A percentile compares a stretch with the other conserved stretches of the same genome.
Evolutionary conservation across 2,329 filamentous ascomycete genomes (phyloP).

Genomic region (Truncatella angustata): DNA sequence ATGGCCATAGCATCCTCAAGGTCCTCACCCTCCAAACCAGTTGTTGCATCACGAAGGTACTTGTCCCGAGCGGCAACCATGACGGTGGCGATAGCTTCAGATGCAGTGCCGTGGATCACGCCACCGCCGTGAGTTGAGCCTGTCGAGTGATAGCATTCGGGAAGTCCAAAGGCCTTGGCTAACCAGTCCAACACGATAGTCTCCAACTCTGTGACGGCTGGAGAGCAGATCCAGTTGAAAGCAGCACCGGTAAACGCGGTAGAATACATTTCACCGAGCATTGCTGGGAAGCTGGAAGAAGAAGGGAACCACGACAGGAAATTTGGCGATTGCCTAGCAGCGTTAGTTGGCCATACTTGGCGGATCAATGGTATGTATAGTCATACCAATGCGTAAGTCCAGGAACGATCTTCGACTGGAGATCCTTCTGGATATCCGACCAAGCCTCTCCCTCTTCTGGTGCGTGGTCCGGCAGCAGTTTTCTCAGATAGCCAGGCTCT

Average conservation of each 20-base stretch:
- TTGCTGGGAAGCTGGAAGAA: constrained; percentile 75
- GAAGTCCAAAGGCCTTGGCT: constrained; percentile 71
- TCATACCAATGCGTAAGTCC: constrained; percentile 82
- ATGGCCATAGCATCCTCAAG: constrained; percentile 69
- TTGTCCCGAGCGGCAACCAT: constrained; percentile 86
- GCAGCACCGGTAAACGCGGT: constrained; percentile 85
- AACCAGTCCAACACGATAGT: constrained; percentile 93
- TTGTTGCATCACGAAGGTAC: constrained; percentile 62
- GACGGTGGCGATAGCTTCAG: constrained; percentile 81
- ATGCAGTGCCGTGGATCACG: constrained; percentile 91
- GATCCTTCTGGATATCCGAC: constrained; percentile 76
- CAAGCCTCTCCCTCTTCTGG: constrained; percentile 71
- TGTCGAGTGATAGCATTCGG: constrained; percentile 70
- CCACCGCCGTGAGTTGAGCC: constrained; percentile 74
- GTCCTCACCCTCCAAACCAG: constrained; percentile 44
- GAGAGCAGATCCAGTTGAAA: constrained; percentile 97
- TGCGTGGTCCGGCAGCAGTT: constrained; percentile 67
- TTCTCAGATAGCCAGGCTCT: constrained; percentile 79
- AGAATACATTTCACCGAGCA: constrained; percentile 90
- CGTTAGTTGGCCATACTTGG: too few species aligned
- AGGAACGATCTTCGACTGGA: constrained; percentile 83
- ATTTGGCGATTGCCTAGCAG: constrained; percentile 72
- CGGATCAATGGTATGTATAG: too few species aligned
- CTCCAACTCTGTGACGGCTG: constrained; percentile 89
- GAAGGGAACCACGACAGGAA: constrained; percentile 97